A percentile compares a stretch with the other conserved stretches of the same genome.
phyloP scores from a whole-genome alignment of 257 asterid genomes.

The Verbena officinalis region DNA sequence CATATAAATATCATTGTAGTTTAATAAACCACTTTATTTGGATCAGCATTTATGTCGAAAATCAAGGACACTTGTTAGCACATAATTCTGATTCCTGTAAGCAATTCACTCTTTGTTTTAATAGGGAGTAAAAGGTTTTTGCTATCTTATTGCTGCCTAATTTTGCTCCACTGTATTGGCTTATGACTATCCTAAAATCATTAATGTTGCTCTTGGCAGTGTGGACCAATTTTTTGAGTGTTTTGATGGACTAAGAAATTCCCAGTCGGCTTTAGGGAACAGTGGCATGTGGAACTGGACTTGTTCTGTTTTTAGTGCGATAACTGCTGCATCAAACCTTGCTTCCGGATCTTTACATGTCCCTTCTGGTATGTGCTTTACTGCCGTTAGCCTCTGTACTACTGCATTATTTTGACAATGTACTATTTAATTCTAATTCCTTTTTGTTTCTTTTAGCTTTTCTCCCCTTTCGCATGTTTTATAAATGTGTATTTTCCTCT shows the following conservation, averaged over 20 bases:
- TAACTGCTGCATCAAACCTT: slow-evolving; percentile 96
- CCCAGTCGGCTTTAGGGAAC: slow-evolving; percentile 92
- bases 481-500: background rate
- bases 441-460: background rate
- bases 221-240: slow-evolving; percentile 98
- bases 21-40: slow-evolving; percentile 17
- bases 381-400: slow-evolving; percentile 7
- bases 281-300: slow-evolving; percentile 99
- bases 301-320: slow-evolving; percentile 86
- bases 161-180: slow-evolving; percentile 9
- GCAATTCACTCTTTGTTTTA: slow-evolving; percentile 17
- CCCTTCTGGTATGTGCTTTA: slow-evolving; percentile 65
- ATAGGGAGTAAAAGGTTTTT: slow-evolving; percentile 11
- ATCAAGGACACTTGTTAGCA: slow-evolving; percentile 15
- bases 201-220: slow-evolving; percentile 53
- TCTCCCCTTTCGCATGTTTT: too few relatives aligned
- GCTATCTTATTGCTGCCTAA: background rate
- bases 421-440: background rate
- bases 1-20: slow-evolving; percentile 8
- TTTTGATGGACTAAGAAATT: slow-evolving; percentile 87
- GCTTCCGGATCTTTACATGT: slow-evolving; percentile 88
- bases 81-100: slow-evolving; percentile 19
- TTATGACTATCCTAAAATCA: slow-evolving; percentile 28
- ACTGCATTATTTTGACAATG: slow-evolving; percentile 5
- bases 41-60: too few relatives aligned